Evolutionary conservation across 257 asterid genomes (phyloP).

Genomic region (Fraxinus excelsior): DNA sequence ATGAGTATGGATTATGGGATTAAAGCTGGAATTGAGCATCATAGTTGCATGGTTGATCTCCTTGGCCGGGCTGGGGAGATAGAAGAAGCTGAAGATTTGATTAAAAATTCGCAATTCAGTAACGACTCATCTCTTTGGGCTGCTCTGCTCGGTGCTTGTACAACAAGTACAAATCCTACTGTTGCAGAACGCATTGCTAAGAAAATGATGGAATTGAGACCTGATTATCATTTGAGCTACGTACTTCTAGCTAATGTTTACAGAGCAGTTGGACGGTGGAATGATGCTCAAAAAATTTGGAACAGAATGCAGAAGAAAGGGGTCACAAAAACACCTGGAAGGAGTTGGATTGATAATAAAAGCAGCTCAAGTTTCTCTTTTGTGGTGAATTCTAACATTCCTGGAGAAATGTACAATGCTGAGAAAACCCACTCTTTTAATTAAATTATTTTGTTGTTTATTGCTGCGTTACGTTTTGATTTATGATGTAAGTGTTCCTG

Average conservation of each 20-base stretch:
- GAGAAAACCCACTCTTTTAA: neutral
- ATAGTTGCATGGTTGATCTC: slow-evolving; percentile 87
- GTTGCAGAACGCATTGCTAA: slow-evolving; percentile 68
- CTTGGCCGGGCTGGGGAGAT: slow-evolving; percentile 75
- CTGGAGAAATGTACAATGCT: slow-evolving; percentile 14
- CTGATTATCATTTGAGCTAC: slow-evolving; percentile 78
- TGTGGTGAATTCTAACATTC: slow-evolving; percentile 17
- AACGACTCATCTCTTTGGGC: slow-evolving; percentile 71
- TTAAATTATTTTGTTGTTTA: neutral
- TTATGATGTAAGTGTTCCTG: neutral
- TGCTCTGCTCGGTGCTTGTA: slow-evolving; percentile 78
- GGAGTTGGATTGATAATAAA: slow-evolving; percentile 72
- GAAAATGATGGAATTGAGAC: slow-evolving; percentile 71
- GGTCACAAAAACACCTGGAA: slow-evolving; percentile 67
- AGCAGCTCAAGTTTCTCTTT: slow-evolving; percentile 26
- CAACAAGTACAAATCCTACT: slow-evolving; percentile 50
- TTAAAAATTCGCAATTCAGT: slow-evolving; percentile 43
- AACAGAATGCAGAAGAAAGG: slow-evolving; percentile 58
- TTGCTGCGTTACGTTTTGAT: neutral
- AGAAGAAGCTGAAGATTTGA: slow-evolving; percentile 77
- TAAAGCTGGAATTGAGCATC: slow-evolving; percentile 64
- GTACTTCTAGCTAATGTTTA: slow-evolving; percentile 78
- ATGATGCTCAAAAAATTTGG: slow-evolving; percentile 69
- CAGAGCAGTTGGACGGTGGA: slow-evolving; percentile 74
- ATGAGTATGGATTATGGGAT: slow-evolving; percentile 53